phyloP scores from a whole-genome alignment of 768 basidiomycete genomes.

The Psilocybe subaeruginosa region DNA sequence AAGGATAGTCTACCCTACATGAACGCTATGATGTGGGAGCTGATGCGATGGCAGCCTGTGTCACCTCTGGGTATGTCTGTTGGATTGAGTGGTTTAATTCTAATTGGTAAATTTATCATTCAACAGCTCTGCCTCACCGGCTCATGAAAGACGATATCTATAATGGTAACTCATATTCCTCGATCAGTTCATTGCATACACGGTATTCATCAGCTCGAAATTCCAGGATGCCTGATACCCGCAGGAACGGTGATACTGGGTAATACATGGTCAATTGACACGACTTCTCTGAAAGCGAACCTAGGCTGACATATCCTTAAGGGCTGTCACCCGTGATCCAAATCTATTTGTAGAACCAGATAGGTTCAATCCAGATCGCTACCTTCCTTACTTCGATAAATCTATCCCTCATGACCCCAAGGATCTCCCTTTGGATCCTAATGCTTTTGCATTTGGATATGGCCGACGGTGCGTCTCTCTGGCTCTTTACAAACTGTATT shows the following conservation, averaged over 20 bases:
- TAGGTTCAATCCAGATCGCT: conserved; percentile 30
- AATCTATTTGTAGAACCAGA: conserved; percentile 25
- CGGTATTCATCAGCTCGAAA: conserved; percentile 14
- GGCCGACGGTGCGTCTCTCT: conserved; percentile 24
- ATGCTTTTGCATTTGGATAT: conserved; percentile 28
- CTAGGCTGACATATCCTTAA: conserved; percentile 7
- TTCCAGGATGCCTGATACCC: conserved; percentile 34
- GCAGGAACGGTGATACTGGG: conserved; percentile 35
- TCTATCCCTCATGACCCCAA: conserved; percentile 19
- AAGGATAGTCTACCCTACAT: conserved; percentile 33
- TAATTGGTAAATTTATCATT: too few relatives aligned
- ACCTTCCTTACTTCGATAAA: conserved; percentile 27
- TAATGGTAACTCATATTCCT: conserved; percentile 4
- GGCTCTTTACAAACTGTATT: background rate
- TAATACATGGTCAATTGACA: conserved; percentile 30
- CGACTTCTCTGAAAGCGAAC: background rate
- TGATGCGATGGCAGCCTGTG: conserved; percentile 34
- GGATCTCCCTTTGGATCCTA: conserved; percentile 23
- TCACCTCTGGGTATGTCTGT: conserved; percentile 33
- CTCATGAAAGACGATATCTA: conserved; percentile 22
- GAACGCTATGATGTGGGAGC: conserved; percentile 37
- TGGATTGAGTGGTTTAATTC: background rate
- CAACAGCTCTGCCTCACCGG: conserved; percentile 18
- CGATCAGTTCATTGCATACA: conserved; percentile 1
- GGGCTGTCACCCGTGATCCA: conserved; percentile 30